Conservation (phyloP, 257 asterid species). For the Paulownia fortunei region DNA sequence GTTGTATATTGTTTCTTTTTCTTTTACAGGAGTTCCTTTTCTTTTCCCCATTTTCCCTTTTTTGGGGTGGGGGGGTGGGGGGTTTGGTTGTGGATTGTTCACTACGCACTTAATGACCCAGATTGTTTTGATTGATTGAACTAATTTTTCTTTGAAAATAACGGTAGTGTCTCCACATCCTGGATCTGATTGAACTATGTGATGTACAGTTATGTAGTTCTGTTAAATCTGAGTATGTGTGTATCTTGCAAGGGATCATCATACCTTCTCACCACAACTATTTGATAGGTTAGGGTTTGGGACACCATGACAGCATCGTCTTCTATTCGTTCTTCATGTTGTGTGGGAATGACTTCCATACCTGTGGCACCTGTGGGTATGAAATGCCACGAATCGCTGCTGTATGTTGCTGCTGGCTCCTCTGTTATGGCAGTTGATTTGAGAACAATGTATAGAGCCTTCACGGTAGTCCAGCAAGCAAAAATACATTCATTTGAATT, state of each 20-base stretch:
- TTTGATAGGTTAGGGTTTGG: slow-evolving; percentile 72
- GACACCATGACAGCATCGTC: slow-evolving; percentile 70
- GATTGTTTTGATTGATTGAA: background rate
- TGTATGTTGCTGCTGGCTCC: slow-evolving; percentile 73
- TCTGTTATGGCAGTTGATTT: slow-evolving; percentile 69
- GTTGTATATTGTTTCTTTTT: background rate
- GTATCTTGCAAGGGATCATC: background rate
- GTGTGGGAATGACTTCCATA: slow-evolving; percentile 69
- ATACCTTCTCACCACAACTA: slow-evolving; percentile 5
- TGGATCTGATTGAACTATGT: background rate
- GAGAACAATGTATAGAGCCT: slow-evolving; percentile 71
- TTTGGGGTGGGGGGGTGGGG: background rate
- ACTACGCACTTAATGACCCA: background rate
- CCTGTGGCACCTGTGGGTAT: slow-evolving; percentile 64
- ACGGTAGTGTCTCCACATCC: background rate
- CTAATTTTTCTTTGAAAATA: background rate
- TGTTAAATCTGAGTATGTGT: background rate
- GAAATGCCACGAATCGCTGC: slow-evolving; percentile 75
- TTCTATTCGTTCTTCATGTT: slow-evolving; percentile 68
- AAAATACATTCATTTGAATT: slow-evolving; percentile 59
- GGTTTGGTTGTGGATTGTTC: background rate
- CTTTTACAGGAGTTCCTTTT: background rate
- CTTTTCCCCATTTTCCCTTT: background rate
- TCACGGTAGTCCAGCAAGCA: slow-evolving; percentile 37
- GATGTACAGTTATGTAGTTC: background rate